Conservation (phyloP, 306 rosid genomes). For the Fragaria ananassa region DNA sequence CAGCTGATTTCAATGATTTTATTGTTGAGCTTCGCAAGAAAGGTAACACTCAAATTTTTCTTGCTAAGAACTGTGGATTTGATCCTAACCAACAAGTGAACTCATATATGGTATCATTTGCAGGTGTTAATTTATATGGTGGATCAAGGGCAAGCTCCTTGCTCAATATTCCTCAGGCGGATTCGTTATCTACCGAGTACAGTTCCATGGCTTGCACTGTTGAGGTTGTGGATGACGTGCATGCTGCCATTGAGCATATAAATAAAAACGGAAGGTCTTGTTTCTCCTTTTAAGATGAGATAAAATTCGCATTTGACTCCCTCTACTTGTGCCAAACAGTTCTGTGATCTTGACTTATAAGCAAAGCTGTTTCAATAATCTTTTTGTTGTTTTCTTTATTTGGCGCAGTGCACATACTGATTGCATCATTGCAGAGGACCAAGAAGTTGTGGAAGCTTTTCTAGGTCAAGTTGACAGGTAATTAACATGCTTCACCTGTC, state of each 20-base stretch:
- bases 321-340: too few relatives aligned
- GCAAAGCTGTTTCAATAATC: too few relatives aligned
- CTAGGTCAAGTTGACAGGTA: constrained; percentile 88
- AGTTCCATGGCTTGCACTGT: constrained; percentile 80
- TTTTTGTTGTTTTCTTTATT: constrained; percentile 1
- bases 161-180: constrained; percentile 64
- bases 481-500: not conserved
- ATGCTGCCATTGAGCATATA: constrained; percentile 77
- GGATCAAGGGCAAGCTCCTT: constrained; percentile 73
- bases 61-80: not conserved
- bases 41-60: constrained; percentile 43
- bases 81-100: not conserved
- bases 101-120: constrained; percentile 13
- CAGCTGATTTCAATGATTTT: constrained; percentile 53
- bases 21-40: constrained; percentile 55
- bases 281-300: constrained; percentile 20
- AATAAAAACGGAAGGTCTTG: constrained; percentile 75
- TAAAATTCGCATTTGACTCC: too few relatives aligned
- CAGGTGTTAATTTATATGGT: constrained; percentile 77
- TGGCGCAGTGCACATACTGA: constrained; percentile 95
- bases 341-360: too few relatives aligned
- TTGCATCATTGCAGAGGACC: constrained; percentile 72
- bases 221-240: constrained; percentile 79
- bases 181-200: constrained; percentile 74
- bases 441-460: constrained; percentile 61